phyloP scores from a whole-genome alignment of 1,284 basidiomycete genomes.

The Garcileccinum viscosum region DNA sequence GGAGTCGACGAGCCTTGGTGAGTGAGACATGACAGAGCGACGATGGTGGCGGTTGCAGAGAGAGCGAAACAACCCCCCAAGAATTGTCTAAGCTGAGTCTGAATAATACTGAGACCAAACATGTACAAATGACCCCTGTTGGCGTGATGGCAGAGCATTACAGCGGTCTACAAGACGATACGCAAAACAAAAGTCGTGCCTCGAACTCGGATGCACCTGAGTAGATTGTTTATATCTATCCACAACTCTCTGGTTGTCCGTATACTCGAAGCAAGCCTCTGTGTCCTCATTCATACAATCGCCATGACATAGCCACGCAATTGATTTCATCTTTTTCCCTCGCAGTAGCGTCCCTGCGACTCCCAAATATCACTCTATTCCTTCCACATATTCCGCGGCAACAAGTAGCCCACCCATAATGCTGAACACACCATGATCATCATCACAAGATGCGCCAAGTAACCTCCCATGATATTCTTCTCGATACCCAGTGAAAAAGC shows the following conservation, averaged over 20 bases:
- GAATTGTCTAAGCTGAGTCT: constrained; percentile 36
- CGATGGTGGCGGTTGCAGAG: constrained; percentile 28
- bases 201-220: no score
- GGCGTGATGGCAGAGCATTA: no score
- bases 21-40: constrained; percentile 48
- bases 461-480: constrained; percentile 47
- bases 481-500: constrained; percentile 46
- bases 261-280: no score
- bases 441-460: constrained; percentile 51
- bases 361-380: no score
- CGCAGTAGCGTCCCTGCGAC: no score
- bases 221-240: no score
- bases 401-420: constrained; percentile 32
- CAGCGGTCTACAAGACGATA: no score
- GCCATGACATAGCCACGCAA: no score
- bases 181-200: no score
- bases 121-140: constrained; percentile 1
- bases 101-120: constrained; percentile 29
- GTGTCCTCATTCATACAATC: no score
- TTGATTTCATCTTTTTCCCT: no score
- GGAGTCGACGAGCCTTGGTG: constrained; percentile 77
- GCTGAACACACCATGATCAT: constrained; percentile 28
- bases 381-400: constrained; percentile 27
- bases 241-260: no score
- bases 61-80: constrained; percentile 15